phyloP scores from a whole-genome alignment of 345 rosid species.

The Populus simonii region DNA sequence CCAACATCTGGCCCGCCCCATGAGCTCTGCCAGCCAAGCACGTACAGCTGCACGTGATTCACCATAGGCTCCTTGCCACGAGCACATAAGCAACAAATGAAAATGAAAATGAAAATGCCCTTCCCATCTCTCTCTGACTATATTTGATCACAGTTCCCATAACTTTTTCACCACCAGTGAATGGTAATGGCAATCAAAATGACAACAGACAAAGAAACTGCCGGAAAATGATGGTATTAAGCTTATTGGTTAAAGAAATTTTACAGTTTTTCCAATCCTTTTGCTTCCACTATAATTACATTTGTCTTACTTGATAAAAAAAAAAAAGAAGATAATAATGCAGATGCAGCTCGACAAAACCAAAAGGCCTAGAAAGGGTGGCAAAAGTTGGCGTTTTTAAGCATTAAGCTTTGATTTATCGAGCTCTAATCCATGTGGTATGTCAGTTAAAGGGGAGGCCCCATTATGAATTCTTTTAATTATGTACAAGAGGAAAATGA shows the following conservation, averaged over 20 bases:
- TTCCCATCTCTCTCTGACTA: neutral
- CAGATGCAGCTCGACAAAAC: neutral
- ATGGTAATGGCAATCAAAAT: slow-evolving; percentile 6
- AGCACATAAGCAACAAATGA: too few species aligned
- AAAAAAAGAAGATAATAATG: neutral
- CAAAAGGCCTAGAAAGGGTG: neutral
- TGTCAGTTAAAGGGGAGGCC: slow-evolving; percentile 20
- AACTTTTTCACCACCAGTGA: neutral
- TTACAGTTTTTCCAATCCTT: neutral
- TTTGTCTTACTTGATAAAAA: slow-evolving; percentile 13
- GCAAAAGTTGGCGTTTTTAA: slow-evolving; percentile 11
- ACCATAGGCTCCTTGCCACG: neutral
- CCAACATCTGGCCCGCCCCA: neutral
- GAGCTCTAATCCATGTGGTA: slow-evolving; percentile 12
- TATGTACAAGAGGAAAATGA: neutral
- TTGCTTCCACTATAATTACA: neutral
- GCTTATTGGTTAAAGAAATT: neutral
- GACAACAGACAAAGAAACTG: slow-evolving; percentile 17
- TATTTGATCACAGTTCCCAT: neutral
- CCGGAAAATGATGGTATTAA: neutral
- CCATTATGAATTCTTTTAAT: slow-evolving; percentile 26
- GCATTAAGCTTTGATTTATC: slow-evolving; percentile 9
- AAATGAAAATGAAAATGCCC: too few species aligned
- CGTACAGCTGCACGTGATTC: slow-evolving; percentile 2
- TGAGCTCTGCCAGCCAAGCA: slow-evolving; percentile 10